These are phyloP conservation scores for Pichia gijzeniarum DNA, from an alignment of 805 yeast genomes.

Conservation along the genomic window DNA sequence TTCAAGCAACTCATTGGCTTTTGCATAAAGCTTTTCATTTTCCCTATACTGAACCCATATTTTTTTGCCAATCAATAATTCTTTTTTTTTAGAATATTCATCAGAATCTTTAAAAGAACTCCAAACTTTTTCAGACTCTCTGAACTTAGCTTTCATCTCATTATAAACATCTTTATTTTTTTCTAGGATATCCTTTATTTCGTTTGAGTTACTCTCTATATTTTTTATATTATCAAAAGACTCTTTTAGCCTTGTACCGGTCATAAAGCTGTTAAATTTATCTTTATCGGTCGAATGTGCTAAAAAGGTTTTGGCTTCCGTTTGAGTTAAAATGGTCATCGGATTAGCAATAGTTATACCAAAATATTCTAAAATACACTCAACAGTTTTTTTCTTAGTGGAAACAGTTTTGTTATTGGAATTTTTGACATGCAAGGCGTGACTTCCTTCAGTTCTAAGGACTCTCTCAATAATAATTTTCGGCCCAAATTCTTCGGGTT, in stretches of 20 bases:
- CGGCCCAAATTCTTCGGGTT: constrained; percentile 60
- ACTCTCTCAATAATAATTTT: constrained; percentile 65
- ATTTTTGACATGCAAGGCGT: constrained; percentile 49
- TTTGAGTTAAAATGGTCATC: constrained; percentile 87
- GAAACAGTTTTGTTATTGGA: constrained; percentile 48
- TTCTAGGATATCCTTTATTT: constrained; percentile 33
- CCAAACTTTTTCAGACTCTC: constrained; percentile 37
- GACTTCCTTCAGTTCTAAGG: constrained; percentile 46
- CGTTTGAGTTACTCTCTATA: constrained; percentile 36
- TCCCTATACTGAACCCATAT: constrained; percentile 40
- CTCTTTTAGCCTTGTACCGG: constrained; percentile 69
- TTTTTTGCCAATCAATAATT: constrained; percentile 40
- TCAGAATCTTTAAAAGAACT: constrained; percentile 36
- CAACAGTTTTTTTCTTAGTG: constrained; percentile 57
- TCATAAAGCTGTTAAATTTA: constrained; percentile 72
- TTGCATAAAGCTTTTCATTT: constrained; percentile 19
- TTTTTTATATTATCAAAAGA: constrained; percentile 47
- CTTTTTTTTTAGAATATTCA: constrained; percentile 34
- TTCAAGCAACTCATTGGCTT: constrained; percentile 17
- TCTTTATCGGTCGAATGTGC: constrained; percentile 67
- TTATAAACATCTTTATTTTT: constrained; percentile 28
- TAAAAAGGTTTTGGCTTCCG: constrained; percentile 84
- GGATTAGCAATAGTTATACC: constrained; percentile 84
- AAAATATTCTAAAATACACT: constrained; percentile 60
- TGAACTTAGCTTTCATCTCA: constrained; percentile 33